phyloP scores from a whole-genome alignment of 129 eudicot genomes.

The Flaveria trinervia region DNA sequence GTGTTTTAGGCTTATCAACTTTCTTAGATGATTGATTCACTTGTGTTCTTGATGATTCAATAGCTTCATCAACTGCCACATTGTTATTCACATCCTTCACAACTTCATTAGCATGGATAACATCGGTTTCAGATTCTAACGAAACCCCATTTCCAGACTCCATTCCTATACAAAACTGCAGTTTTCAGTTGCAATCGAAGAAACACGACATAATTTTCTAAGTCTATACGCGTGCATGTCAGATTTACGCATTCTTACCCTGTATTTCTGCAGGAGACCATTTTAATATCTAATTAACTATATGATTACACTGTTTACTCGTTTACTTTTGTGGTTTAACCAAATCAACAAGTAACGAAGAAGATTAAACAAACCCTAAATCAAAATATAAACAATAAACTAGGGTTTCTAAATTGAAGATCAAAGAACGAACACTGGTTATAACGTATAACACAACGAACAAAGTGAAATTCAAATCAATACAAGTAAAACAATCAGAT shows the following conservation, averaged over 20 bases:
- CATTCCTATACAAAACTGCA: constrained; percentile 41
- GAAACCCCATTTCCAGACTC: constrained; percentile 57
- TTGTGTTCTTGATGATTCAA: constrained; percentile 32
- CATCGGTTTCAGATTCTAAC: constrained; percentile 36
- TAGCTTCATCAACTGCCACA: neutral
- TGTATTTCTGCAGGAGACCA: no score
- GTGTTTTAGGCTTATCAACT: constrained; percentile 23
- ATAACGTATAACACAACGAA: neutral
- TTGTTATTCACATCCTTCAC: constrained; percentile 24
- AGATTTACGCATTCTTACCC: no score
- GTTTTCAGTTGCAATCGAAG: neutral
- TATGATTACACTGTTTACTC: neutral
- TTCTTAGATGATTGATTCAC: constrained; percentile 35
- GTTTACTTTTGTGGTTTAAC: neutral
- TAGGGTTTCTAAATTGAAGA: neutral
- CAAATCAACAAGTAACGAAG: constrained; percentile 4
- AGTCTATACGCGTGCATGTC: neutral
- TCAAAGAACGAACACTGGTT: neutral
- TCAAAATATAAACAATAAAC: neutral
- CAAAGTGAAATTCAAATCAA: neutral
- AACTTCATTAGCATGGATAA: constrained; percentile 19
- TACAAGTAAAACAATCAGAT: neutral
- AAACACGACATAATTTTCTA: constrained; percentile 7
- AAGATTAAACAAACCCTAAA: constrained; percentile 20
- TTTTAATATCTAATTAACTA: no score